Evolutionary conservation across 495 filamentous ascomycete genomes (phyloP), one percentile per base, ranked within the genome.

Genomic region (Tuber aestivum): DNA sequence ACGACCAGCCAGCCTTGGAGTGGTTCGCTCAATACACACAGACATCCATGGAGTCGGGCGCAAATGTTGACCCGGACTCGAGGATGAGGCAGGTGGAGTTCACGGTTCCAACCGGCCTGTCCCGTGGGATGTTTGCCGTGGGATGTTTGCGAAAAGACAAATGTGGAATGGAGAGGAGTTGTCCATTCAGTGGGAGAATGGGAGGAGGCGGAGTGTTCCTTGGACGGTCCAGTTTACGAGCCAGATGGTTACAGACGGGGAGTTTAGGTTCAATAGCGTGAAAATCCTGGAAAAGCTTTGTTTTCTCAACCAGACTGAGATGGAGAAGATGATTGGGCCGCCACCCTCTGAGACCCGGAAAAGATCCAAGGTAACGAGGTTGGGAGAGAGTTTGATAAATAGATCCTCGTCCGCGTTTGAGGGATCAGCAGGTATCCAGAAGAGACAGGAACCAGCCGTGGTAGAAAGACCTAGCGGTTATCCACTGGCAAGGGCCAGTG

Each of bases 101-200:
- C 69, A 72, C 44, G 0, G 75, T 75, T 32, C 78, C 78, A 18
- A 74, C 68, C 3, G 73, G 72, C 10, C 56, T 70, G 45, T 56
- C 37, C 23, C 41, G 73, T 27, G 77, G 75, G 4, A 35, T 72
- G 40, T 78, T 80, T 38, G 74, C 76, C 41, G 73, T 27, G 77
- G 75, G 4, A 35, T 72, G 40, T 78, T 80, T 38, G 74, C 76
- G 7, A 78, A 61, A 50, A n/a, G 79, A 40, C 76, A 79, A 12
- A 40, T 77, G 70, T 81, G 80, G 75, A 35, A 80, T 70, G 78
- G 75, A 1, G 77, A 81, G 42, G 75, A 77, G 8, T 23, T 80
- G 5, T 74, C 37, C 18, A 45, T 81, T 27, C 71, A 44, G 14
- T 81, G 72, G 77, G 75, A 71, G 50, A 79, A 81, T 41, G 80